phyloP scores from a whole-genome alignment of 1,284 basidiomycete genomes.

The Neolentinus lepideus region DNA sequence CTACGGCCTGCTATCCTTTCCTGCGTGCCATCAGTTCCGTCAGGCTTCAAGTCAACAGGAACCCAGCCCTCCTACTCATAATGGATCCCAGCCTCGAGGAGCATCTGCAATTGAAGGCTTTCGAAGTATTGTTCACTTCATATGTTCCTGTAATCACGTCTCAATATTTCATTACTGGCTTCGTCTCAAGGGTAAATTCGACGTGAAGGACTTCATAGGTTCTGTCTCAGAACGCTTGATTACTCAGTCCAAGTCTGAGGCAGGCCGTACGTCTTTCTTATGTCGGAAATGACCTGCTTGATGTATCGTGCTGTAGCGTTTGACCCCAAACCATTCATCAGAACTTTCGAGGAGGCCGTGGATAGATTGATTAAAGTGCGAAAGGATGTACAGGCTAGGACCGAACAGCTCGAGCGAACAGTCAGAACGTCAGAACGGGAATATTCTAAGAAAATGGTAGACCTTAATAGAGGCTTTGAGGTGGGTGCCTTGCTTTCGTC shows the following conservation, averaged over 20 bases:
- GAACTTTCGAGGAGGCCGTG: constrained; percentile 86
- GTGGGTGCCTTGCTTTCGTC: constrained; percentile 31
- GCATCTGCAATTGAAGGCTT: constrained; percentile 58
- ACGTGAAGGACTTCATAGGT: constrained; percentile 86
- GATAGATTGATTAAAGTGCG: constrained; percentile 83
- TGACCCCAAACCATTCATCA: constrained; percentile 89
- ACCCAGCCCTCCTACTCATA: neutral
- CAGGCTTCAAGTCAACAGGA: neutral
- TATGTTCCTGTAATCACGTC: neutral
- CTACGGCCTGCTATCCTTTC: constrained; percentile 7
- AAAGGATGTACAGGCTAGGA: constrained; percentile 83
- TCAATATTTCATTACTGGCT: neutral
- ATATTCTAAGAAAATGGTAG: constrained; percentile 89
- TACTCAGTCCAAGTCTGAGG: constrained; percentile 69
- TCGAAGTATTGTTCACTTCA: constrained; percentile 40
- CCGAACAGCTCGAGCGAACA: constrained; percentile 87
- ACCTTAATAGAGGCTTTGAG: constrained; percentile 91
- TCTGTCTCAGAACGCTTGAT: constrained; percentile 84
- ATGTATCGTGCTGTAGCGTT: constrained; percentile 54
- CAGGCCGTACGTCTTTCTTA: constrained; percentile 62
- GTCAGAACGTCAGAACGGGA: constrained; percentile 89
- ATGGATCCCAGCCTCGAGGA: constrained; percentile 52
- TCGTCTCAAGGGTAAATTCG: constrained; percentile 71
- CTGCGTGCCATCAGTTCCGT: neutral
- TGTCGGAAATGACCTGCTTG: neutral